Evolutionary conservation across 2,329 filamentous ascomycete species (phyloP).

Genomic region (Clarireedia hainanense): DNA sequence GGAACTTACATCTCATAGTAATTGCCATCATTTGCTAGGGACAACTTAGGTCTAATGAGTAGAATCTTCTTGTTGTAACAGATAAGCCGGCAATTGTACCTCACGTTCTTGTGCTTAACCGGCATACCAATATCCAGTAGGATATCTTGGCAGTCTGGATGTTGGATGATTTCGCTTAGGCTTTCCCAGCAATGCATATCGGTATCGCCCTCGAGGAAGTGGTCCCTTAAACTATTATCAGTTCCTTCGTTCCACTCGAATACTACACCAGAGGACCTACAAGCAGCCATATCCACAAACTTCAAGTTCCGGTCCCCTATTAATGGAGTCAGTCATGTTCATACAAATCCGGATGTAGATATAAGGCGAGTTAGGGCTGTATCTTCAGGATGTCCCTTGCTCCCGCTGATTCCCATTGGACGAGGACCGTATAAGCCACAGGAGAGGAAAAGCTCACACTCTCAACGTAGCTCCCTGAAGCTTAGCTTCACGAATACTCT

Average conservation of each 20-base stretch:
- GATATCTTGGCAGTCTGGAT: conserved; percentile 56
- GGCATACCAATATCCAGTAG: conserved; percentile 57
- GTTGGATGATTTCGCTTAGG: conserved; percentile 49
- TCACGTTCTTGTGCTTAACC: conserved; percentile 47
- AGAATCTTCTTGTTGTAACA: conserved; percentile 53
- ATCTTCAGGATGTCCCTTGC: too few relatives aligned
- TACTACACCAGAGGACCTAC: too few relatives aligned
- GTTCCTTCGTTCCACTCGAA: too few relatives aligned
- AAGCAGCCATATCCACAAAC: conserved; percentile 43
- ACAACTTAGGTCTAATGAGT: conserved; percentile 64
- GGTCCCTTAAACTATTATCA: background rate
- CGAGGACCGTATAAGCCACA: too few relatives aligned
- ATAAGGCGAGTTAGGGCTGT: too few relatives aligned
- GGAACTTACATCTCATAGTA: conserved; percentile 29
- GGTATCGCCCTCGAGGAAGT: conserved; percentile 35
- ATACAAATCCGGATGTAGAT: too few relatives aligned
- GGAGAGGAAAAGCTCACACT: conserved; percentile 21
- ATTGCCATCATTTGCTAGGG: conserved; percentile 64
- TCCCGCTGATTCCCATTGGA: too few relatives aligned
- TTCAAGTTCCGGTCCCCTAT: conserved; percentile 35
- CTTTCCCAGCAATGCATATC: conserved; percentile 37
- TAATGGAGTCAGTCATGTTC: too few relatives aligned
- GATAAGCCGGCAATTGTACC: conserved; percentile 60
- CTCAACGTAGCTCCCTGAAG: conserved; percentile 45
- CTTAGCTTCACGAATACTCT: conserved; percentile 49